Percentiles rank a stretch among this genome's conserved stretches.
Evolutionary conservation across 2,329 filamentous ascomycete genomes (phyloP).

Genomic region (Massarina eburnea): DNA sequence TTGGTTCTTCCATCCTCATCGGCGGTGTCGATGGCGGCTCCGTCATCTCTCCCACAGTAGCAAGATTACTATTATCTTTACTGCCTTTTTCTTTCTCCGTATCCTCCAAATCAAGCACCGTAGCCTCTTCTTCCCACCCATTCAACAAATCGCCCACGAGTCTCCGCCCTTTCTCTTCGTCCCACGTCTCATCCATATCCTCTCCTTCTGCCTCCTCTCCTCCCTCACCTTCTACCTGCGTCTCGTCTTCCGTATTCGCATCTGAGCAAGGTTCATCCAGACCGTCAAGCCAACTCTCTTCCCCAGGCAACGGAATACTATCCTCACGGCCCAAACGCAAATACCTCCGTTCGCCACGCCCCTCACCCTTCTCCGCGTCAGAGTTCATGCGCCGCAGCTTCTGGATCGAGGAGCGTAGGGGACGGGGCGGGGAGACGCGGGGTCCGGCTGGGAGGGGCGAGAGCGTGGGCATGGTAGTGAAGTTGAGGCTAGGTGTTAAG

Average conservation of each 20-base stretch:
- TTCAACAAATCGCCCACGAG: conserved; percentile 24
- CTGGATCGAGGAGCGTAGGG: conserved; percentile 43
- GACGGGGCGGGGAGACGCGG: conserved; percentile 37
- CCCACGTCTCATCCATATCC: conserved; percentile 12
- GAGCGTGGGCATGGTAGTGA: conserved; percentile 25
- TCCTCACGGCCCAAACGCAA: conserved; percentile 44
- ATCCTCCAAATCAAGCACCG: conserved; percentile 16
- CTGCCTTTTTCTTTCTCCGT: neutral
- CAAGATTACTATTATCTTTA: neutral
- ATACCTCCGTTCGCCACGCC: conserved; percentile 40
- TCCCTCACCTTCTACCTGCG: neutral
- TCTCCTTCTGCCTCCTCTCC: conserved; percentile 1
- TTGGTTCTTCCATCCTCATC: neutral
- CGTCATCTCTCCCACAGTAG: neutral
- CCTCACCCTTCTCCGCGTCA: conserved; percentile 32
- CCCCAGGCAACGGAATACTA: conserved; percentile 27
- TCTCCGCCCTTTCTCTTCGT: conserved; percentile 20
- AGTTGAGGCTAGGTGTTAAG: conserved; percentile 19
- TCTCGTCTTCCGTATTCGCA: neutral
- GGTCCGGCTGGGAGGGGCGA: conserved; percentile 27
- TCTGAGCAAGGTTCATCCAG: conserved; percentile 10
- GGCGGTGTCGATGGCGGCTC: conserved; percentile 5
- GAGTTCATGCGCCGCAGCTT: conserved; percentile 49
- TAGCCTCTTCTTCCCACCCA: conserved; percentile 27
- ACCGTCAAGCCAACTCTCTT: conserved; percentile 34